Conservation (phyloP, 202 grass and related monocot genomes). For the Miscanthus sacchariflorus region DNA sequence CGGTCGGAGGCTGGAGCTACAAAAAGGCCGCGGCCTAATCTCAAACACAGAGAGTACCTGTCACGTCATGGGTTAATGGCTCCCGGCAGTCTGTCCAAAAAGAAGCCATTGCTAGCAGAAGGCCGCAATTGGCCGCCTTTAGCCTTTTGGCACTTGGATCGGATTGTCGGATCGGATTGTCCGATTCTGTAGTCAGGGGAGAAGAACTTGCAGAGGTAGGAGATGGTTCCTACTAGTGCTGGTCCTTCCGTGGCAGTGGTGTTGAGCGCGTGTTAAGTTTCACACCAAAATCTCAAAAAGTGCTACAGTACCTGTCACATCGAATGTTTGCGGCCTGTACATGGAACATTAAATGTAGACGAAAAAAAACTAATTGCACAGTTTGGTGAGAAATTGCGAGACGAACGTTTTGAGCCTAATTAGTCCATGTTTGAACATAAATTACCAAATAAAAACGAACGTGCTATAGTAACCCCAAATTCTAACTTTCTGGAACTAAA, state of each 20-base stretch:
- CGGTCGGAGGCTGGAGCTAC: constrained; percentile 17
- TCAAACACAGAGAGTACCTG: neutral
- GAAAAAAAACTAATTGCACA: too few relatives aligned
- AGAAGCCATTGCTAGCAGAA: constrained; percentile 7
- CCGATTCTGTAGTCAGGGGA: neutral
- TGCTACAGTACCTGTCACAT: too few relatives aligned
- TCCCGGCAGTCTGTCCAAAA: constrained; percentile 1
- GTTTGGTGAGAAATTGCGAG: too few relatives aligned
- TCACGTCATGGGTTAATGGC: constrained; percentile 3
- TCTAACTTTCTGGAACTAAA: too few relatives aligned
- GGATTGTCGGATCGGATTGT: neutral
- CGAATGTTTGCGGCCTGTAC: too few relatives aligned
- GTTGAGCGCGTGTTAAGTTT: too few relatives aligned
- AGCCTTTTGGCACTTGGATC: constrained; percentile 24
- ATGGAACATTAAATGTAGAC: too few relatives aligned
- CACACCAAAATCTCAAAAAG: too few relatives aligned
- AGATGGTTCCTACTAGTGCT: neutral
- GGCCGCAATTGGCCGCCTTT: constrained; percentile 33
- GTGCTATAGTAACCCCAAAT: too few relatives aligned
- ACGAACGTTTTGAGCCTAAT: too few relatives aligned
- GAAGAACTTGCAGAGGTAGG: neutral
- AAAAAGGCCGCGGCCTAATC: neutral
- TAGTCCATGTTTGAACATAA: too few relatives aligned
- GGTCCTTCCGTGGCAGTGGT: neutral
- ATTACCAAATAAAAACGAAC: too few relatives aligned